These are phyloP conservation scores for Kluyveromyces sp. DNA, from an alignment of 1,139 yeast genomes.

Conservation along the genomic window DNA sequence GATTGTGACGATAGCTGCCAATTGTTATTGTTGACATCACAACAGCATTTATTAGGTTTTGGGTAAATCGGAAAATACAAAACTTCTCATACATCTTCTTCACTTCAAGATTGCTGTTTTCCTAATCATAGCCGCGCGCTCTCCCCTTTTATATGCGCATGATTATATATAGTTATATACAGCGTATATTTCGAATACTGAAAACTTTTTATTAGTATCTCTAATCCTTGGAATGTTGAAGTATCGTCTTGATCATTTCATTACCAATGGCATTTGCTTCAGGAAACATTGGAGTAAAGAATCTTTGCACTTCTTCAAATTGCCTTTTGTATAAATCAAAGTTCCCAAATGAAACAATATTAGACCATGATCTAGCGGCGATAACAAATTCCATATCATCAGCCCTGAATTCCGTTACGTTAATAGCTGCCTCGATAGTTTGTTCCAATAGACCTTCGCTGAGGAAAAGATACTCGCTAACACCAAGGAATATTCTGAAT, in stretches of 20 bases:
- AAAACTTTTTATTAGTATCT: background rate
- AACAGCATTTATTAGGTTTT: too few species aligned
- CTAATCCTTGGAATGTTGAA: conserved; percentile 25
- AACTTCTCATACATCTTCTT: background rate
- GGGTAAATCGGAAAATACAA: too few species aligned
- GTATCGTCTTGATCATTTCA: conserved; percentile 87
- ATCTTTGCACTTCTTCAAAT: conserved; percentile 72
- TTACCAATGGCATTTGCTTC: conserved; percentile 91
- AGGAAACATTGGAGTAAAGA: conserved; percentile 77
- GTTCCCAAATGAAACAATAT: conserved; percentile 68
- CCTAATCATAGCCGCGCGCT: background rate
- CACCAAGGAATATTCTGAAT: conserved; percentile 88
- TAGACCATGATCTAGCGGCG: conserved; percentile 82
- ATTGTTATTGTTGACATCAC: too few species aligned
- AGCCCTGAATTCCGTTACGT: conserved; percentile 61
- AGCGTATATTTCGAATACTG: background rate
- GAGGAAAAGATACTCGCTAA: conserved; percentile 83
- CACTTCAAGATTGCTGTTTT: background rate
- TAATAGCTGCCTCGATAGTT: conserved; percentile 64
- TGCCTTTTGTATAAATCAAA: conserved; percentile 62
- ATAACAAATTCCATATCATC: conserved; percentile 84
- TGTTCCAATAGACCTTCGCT: conserved; percentile 74
- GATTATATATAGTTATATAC: background rate
- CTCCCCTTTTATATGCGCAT: background rate
- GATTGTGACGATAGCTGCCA: too few species aligned